These are phyloP conservation scores for Curvularia lunata DNA, from an alignment of 2,329 filamentous ascomycete genomes.

Conservation along the genomic window DNA sequence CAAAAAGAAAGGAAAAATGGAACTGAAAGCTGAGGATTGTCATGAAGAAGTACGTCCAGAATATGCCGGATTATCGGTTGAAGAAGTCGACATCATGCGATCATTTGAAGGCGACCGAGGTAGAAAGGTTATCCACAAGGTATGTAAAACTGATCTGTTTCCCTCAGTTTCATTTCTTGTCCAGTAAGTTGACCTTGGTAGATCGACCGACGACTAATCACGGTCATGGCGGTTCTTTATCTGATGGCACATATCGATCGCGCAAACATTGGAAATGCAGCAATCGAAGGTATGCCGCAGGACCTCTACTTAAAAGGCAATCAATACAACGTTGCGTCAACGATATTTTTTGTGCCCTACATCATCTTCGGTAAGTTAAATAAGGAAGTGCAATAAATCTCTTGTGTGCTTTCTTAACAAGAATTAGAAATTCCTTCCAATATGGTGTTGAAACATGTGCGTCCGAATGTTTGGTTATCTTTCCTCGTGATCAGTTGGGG, in stretches of 20 bases:
- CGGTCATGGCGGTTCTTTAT: constrained; percentile 50
- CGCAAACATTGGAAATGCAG: constrained; percentile 53
- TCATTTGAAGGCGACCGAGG: not conserved
- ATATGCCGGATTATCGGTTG: not conserved
- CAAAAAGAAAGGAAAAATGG: not conserved
- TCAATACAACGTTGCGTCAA: constrained; percentile 59
- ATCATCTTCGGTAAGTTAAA: constrained; percentile 66
- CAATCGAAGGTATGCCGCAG: constrained; percentile 44
- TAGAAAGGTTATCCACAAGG: not conserved
- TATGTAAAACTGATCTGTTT: not conserved
- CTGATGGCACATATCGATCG: constrained; percentile 47
- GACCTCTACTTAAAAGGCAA: constrained; percentile 54
- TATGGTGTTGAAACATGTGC: constrained; percentile 65
- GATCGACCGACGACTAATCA: constrained; percentile 50
- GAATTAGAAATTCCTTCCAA: constrained; percentile 60
- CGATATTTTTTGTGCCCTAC: not conserved
- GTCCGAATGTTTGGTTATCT: constrained; percentile 52
- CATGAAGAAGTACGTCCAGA: not conserved
- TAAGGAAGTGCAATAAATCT: not conserved
- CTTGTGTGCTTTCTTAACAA: constrained; percentile 32
- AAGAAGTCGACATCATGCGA: not conserved
- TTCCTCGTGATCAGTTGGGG: constrained; percentile 61
- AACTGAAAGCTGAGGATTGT: not conserved
- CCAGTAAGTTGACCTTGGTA: constrained; percentile 13
- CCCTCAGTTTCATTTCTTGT: not conserved